A percentile compares a stretch with the other conserved stretches of the same genome.
Conservation (phyloP, 2,329 filamentous ascomycete genomes). For the Phialemonium atrogriseum region DNA sequence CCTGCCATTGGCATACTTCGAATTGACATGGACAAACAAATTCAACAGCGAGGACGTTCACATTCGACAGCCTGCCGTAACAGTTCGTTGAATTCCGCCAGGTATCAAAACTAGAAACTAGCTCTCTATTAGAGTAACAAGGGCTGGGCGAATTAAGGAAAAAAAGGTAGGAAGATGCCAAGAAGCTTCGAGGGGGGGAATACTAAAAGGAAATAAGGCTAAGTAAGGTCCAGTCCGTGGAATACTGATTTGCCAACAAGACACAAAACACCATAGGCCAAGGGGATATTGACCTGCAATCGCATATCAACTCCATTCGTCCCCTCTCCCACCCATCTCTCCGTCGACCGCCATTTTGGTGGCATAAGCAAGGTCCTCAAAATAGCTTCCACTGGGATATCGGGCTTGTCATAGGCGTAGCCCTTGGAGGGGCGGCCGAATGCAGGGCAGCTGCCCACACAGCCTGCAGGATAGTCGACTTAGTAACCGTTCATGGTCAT, state of each 20-base stretch:
- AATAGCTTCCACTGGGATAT: neutral
- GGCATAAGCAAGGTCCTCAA: too few species aligned
- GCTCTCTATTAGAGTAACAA: constrained; percentile 31
- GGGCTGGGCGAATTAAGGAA: constrained; percentile 24
- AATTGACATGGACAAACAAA: too few species aligned
- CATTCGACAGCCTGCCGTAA: constrained; percentile 2
- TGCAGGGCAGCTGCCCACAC: too few species aligned
- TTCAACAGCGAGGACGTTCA: too few species aligned
- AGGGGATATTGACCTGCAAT: constrained; percentile 17
- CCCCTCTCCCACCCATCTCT: too few species aligned
- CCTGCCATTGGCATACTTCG: too few species aligned
- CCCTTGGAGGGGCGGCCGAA: too few species aligned
- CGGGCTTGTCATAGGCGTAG: too few species aligned
- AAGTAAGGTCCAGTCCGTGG: constrained; percentile 30
- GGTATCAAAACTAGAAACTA: constrained; percentile 29
- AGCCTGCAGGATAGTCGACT: constrained; percentile 10
- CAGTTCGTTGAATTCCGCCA: constrained; percentile 25
- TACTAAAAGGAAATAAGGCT: constrained; percentile 36
- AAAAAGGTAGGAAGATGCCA: constrained; percentile 12
- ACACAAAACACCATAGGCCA: constrained; percentile 25
- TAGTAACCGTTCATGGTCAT: constrained; percentile 99
- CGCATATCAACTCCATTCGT: too few species aligned
- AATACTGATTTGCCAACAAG: constrained; percentile 28
- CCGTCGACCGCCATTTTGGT: too few species aligned
- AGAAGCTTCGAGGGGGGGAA: constrained; percentile 22